Conservation (phyloP, 176 grass and related monocot species). For the Triticum monococcum region DNA sequence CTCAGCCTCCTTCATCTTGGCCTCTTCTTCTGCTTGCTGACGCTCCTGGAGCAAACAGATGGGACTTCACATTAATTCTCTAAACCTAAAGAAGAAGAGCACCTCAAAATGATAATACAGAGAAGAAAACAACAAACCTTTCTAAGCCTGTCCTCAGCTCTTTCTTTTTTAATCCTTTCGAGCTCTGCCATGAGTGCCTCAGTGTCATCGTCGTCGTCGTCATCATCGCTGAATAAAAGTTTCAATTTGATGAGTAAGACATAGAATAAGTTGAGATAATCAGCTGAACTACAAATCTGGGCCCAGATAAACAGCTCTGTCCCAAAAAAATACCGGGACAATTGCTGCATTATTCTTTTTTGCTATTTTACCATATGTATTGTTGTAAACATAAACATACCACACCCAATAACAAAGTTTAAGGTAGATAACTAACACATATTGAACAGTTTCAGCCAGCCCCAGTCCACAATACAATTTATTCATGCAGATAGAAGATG, state of each 20-base stretch:
- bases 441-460: not conserved
- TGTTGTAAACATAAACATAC: not conserved
- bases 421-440: not conserved
- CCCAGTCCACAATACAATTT: not conserved
- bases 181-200: slow-evolving; percentile 93
- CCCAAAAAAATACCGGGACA: not conserved
- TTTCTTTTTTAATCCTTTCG: slow-evolving; percentile 94
- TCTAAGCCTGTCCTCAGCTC: slow-evolving; percentile 76
- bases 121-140: slow-evolving; percentile 50
- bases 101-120: not conserved
- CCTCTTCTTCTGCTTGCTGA: slow-evolving; percentile 81
- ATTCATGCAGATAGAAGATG: not conserved
- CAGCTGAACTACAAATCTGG: not conserved
- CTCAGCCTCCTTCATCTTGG: slow-evolving; percentile 88
- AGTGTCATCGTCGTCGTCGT: slow-evolving; percentile 66
- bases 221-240: slow-evolving; percentile 53
- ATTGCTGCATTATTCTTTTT: not conserved
- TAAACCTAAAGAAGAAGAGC: not conserved
- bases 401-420: not conserved
- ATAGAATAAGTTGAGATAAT: not conserved
- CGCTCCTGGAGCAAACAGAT: slow-evolving; percentile 50
- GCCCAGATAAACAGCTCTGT: not conserved
- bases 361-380: not conserved
- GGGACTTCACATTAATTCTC: not conserved
- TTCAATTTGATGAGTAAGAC: not conserved